Percentiles rank a stretch among this genome's conserved stretches.
These are phyloP conservation scores for Ustilago shanxiensis DNA, from an alignment of 1,284 basidiomycete genomes.

Conservation along the genomic window DNA sequence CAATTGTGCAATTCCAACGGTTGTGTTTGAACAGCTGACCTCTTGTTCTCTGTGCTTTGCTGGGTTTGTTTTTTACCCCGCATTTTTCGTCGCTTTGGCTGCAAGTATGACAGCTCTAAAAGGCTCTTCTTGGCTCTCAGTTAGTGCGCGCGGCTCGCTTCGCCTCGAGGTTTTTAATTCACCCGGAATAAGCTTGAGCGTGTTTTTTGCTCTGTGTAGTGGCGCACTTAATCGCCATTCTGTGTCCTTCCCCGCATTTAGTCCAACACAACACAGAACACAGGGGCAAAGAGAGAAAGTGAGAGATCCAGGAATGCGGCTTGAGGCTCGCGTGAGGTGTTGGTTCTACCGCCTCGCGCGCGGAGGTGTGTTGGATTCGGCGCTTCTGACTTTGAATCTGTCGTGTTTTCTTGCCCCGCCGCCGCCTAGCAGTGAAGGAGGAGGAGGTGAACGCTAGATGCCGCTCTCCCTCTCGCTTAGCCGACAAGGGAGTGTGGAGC, in stretches of 20 bases:
- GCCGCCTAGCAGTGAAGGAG: no score
- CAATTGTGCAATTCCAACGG: background rate
- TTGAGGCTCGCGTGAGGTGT: no score
- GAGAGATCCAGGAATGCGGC: slow-evolving; percentile 2
- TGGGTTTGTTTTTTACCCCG: background rate
- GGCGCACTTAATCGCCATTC: no score
- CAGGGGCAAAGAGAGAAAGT: no score
- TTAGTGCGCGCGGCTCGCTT: background rate
- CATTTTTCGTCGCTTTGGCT: background rate
- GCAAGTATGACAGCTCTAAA: background rate
- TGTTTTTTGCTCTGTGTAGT: no score
- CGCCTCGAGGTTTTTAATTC: background rate
- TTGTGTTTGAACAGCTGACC: background rate
- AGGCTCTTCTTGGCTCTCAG: background rate
- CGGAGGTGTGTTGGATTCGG: background rate
- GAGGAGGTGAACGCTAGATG: background rate
- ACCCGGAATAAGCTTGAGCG: no score
- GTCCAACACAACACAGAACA: background rate
- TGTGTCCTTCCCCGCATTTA: background rate
- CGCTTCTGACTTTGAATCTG: background rate
- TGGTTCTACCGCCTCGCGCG: background rate
- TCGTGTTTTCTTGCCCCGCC: background rate
- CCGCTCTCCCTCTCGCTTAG: background rate
- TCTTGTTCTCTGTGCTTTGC: no score
- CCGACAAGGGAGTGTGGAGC: no score